Evolutionary conservation across 2,329 filamentous ascomycete species (phyloP).

Genomic region (Dendrostoma leiphaemia): DNA sequence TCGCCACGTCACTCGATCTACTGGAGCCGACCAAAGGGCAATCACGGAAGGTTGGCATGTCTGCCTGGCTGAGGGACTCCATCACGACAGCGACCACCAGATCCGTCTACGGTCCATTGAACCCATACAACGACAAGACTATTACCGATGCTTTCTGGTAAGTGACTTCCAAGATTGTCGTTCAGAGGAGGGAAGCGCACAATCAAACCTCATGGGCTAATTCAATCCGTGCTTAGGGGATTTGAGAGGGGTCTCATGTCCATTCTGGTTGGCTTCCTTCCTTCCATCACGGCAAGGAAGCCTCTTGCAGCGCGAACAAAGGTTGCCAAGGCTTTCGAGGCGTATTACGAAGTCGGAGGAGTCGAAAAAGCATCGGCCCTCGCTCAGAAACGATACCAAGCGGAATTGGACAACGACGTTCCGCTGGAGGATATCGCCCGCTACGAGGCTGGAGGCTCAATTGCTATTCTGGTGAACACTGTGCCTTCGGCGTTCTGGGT

Average conservation of each 20-base stretch:
- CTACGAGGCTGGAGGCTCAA: slow-evolving; percentile 38
- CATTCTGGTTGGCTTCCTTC: slow-evolving; percentile 25
- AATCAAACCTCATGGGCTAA: neutral
- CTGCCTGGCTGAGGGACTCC: slow-evolving; percentile 27
- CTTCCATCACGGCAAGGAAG: slow-evolving; percentile 30
- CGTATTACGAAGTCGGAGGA: slow-evolving; percentile 38
- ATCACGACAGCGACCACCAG: slow-evolving; percentile 36
- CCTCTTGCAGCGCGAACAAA: slow-evolving; percentile 30
- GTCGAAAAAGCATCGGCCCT: slow-evolving; percentile 36
- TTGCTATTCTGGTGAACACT: slow-evolving; percentile 40
- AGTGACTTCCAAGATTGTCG: slow-evolving; percentile 6
- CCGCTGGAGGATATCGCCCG: slow-evolving; percentile 35
- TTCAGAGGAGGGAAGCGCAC: no score
- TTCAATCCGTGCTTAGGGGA: neutral
- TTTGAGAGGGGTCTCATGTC: slow-evolving; percentile 24
- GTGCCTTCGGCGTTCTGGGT: slow-evolving; percentile 39
- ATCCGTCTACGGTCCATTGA: slow-evolving; percentile 39
- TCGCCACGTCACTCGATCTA: slow-evolving; percentile 23
- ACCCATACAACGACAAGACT: slow-evolving; percentile 35
- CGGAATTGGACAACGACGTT: slow-evolving; percentile 29
- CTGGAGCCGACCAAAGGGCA: slow-evolving; percentile 11
- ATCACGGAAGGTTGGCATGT: slow-evolving; percentile 20
- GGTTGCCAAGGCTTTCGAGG: slow-evolving; percentile 32
- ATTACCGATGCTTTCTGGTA: slow-evolving; percentile 36
- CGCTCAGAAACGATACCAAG: slow-evolving; percentile 34